A percentile compares a stretch with the other conserved stretches of the same genome.
These are phyloP conservation scores for Phytophthora agathidicida DNA, from an alignment of 352 stramenopile species.

Conservation along the genomic window DNA sequence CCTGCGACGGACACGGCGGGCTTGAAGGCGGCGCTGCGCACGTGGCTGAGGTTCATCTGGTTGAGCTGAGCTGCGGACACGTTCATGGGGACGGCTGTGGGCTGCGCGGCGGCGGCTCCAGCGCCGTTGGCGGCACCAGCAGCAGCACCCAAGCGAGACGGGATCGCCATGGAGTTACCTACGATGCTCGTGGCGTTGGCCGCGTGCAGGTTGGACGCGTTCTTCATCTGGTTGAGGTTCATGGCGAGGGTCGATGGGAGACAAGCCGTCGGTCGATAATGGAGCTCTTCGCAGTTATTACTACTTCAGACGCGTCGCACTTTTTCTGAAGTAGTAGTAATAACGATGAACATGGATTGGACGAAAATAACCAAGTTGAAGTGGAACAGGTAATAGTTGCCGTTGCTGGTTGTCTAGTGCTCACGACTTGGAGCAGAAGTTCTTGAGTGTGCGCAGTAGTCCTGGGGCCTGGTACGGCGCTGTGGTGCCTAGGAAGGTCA, in stretches of 20 bases:
- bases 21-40: constrained; percentile 76
- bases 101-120: constrained; percentile 28
- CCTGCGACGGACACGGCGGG: constrained; percentile 44
- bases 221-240: constrained; percentile 49
- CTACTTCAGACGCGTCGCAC: background rate
- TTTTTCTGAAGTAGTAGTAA: background rate
- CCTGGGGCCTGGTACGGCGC: constrained; percentile 66
- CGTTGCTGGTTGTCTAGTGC: background rate
- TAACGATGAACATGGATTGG: too few relatives aligned
- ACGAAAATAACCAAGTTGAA: constrained; percentile 19
- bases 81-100: constrained; percentile 29
- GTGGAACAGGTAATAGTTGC: constrained; percentile 4
- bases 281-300: constrained; percentile 1
- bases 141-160: constrained; percentile 40
- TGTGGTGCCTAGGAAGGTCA: constrained; percentile 80
- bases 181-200: constrained; percentile 84
- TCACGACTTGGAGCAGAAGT: constrained; percentile 26
- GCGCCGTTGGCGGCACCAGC: constrained; percentile 29
- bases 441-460: constrained; percentile 50
- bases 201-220: constrained; percentile 77
- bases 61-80: constrained; percentile 35
- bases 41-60: constrained; percentile 67
- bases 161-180: constrained; percentile 79
- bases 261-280: constrained; percentile 7
- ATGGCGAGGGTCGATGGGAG: constrained; percentile 20